Base-by-base conservation (phyloP, 495 filamentous ascomycete species). In the Talaromyces thailandensis region DNA sequence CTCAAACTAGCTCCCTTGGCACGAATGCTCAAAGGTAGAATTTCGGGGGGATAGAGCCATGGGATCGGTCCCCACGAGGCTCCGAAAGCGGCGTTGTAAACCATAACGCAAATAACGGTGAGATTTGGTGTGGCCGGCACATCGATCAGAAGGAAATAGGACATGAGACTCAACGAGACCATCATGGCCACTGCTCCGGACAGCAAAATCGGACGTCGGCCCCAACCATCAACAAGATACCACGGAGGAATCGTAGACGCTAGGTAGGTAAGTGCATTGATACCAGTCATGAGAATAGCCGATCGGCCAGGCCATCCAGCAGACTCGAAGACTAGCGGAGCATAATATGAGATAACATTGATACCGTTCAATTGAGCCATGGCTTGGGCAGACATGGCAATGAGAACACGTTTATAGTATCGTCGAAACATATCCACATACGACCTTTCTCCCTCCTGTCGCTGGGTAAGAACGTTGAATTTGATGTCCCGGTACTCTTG, bases 311-410 rank as follows among this genome's bases (percentile, higher is more conserved):
- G 68, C 95, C 94, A 98, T 18, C 94, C 93, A 32, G 95, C 94
- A 26, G 91, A 90, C 74, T 97, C 93, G 69, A 98, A 98, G 26
- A 98, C 94, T 25, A 93, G 82, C 3, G 95, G 95, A 0, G 95
- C 93, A 67, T 98, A 98, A 77, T 98, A 98, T 18, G 94, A 98
- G 60, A 98, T 98, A 65, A 98, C 95, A 76, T 98, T 98, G 75
- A 98, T 98, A 52, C 94, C 94, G 75, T 98, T 98, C 24, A 98
- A 82, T 72, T 98, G 94, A 18, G 94, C 95, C 59, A 98, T 82
- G 1, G 89, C 90, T 69, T 98, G 94, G 5, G 94, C 94, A 7
- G 94, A 98, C 95, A 98, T 98, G 73, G 94, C 94, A 75, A 98
- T 98, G 69, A 98, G 88, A 64, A 98, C 92, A 40, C 94, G 91